Base-by-base conservation (phyloP, 805 yeast species). In the Ogataea haglerorum region DNA sequence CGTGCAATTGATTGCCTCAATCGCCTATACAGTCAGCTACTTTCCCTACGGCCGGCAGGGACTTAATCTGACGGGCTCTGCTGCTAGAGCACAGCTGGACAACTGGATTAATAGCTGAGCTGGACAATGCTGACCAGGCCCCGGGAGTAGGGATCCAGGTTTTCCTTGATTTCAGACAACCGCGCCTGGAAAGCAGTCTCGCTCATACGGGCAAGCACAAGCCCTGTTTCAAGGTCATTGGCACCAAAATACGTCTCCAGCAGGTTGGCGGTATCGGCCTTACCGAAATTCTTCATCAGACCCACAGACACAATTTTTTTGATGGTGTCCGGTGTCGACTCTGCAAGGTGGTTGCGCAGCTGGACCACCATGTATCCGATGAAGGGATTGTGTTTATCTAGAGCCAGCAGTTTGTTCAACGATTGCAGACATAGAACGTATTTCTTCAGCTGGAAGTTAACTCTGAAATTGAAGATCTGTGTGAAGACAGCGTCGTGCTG, bases 21-120 rank as follows among this genome's bases (percentile, higher is more conserved):
- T 86, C 10, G 86, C 87, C 70, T 90, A 89, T 58, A 80, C 88
- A 0, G 72, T 89, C 25, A 84, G 95, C 49, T 90, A 90, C 63
- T 90, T 90, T 73, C 97, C 97, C 12, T 80, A 87, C 67, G 96
- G 97, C 8, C 81, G 86, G 5, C 80, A 81, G 44, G 82, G 90
- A 9, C 55, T 81, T 34, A 65, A 74, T 47, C 68, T 79, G 60
- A 73, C 82, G 1, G 70, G 79, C 15, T 63, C 77, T 21, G 69
- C 80, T 8, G 88, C 57, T 9, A 51, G 56, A 32, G 46, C 47
- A 10, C 59, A 56, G 35, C 52, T 57, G n/a, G 59, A 54, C 27
- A 51, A 54, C 26, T 58, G 63, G 63, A 49, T 58, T 32, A 57
- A 53, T 25, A 45, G 45, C 30, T 40, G 18, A 30, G 38, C 21